A percentile compares a stretch with the other conserved stretches of the same genome.
phyloP scores from a whole-genome alignment of 208 protist genomes.

The Leishmania martiniquensis region DNA sequence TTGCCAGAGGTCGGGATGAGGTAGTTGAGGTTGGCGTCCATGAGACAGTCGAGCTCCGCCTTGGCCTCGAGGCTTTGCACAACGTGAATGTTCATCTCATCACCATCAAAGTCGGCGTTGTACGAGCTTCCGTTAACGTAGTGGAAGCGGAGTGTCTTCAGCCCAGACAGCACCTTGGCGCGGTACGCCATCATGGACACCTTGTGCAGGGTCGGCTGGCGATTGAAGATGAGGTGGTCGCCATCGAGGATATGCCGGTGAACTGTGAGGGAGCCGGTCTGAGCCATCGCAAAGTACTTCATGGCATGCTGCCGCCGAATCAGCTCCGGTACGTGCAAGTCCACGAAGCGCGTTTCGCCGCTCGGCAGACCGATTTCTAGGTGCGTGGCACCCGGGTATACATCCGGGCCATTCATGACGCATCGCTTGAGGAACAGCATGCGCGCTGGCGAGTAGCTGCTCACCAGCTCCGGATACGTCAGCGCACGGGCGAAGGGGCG shows the following conservation, averaged over 20 bases:
- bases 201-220: constrained; percentile 99
- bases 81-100: constrained; percentile 99
- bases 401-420: constrained; percentile 97
- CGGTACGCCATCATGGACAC: constrained; percentile 98
- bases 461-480: constrained; percentile 97
- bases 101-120: constrained; percentile 99
- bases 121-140: constrained; percentile 99
- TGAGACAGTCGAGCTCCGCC: constrained; percentile 96
- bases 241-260: constrained; percentile 97
- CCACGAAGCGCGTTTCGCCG: constrained; percentile 80
- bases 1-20: constrained; percentile 95
- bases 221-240: constrained; percentile 99
- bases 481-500: constrained; percentile 94
- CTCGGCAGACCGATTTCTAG: constrained; percentile 84
- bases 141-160: constrained; percentile 99
- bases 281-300: constrained; percentile 80
- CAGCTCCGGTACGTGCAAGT: constrained; percentile 74
- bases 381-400: constrained; percentile 98
- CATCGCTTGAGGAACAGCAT: constrained; percentile 91
- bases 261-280: constrained; percentile 88
- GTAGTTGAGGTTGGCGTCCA: constrained; percentile 97
- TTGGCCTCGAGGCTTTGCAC: constrained; percentile 96
- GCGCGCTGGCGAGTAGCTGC: constrained; percentile 68
- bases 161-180: constrained; percentile 92
- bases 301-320: constrained; percentile 79